phyloP scores from a whole-genome alignment of 768 basidiomycete genomes.

The Phlebiopsis flavidoalba region DNA sequence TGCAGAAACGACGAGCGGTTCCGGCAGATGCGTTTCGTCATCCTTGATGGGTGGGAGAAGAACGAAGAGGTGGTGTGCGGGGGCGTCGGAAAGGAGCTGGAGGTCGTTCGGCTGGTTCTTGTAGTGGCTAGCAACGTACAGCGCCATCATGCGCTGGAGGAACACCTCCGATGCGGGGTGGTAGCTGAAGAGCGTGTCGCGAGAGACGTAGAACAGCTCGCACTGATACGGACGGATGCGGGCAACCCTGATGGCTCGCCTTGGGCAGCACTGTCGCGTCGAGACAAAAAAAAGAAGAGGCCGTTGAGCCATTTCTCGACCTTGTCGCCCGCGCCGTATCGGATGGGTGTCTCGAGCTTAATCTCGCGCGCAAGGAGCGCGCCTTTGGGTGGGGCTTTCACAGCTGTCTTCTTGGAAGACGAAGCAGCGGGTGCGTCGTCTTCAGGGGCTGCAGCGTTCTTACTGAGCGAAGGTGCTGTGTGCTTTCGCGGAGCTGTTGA shows the following conservation, averaged over 20 bases:
- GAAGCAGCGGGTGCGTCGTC: conserved; percentile 39
- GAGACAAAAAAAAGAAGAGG: conserved; percentile 84
- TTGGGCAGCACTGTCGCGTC: conserved; percentile 67
- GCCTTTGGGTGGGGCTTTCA: conserved; percentile 57
- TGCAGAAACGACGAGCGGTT: conserved; percentile 94
- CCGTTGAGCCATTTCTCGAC: conserved; percentile 94
- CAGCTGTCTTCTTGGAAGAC: conserved; percentile 45
- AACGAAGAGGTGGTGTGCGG: conserved; percentile 95
- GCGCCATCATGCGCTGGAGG: conserved; percentile 96
- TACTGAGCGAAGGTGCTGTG: conserved; percentile 72
- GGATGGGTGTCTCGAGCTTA: conserved; percentile 92
- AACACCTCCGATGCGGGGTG: conserved; percentile 97
- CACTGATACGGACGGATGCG: conserved; percentile 92
- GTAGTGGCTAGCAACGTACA: conserved; percentile 97
- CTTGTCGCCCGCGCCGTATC: conserved; percentile 81
- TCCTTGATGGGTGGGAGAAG: conserved; percentile 89
- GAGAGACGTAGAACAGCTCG: conserved; percentile 91
- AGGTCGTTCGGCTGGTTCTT: conserved; percentile 99
- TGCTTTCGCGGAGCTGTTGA: conserved; percentile 87
- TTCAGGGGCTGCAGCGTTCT: conserved; percentile 41
- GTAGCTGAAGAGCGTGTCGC: conserved; percentile 95
- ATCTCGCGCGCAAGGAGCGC: conserved; percentile 82
- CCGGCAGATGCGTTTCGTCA: conserved; percentile 86
- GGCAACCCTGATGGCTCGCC: conserved; percentile 69
- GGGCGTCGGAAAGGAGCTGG: conserved; percentile 95